Conservation (phyloP, 2,329 filamentous ascomycete genomes). For the Phyllosticta capitalensis region DNA sequence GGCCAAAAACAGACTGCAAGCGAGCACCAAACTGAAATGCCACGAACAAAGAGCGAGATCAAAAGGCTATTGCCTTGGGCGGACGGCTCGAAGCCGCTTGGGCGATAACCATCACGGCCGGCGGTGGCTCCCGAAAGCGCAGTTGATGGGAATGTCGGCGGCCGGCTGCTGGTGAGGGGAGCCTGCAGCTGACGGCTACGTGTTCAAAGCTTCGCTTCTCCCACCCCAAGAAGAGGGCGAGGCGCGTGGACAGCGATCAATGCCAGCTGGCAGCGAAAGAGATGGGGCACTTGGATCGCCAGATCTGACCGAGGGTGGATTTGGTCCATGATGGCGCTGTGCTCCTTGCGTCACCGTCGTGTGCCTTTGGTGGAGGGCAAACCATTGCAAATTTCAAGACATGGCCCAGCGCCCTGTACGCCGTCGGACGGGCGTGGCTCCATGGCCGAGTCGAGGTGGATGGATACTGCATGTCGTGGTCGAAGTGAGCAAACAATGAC, state of each 20-base stretch:
- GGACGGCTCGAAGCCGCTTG: conserved; percentile 14
- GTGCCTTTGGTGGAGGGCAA: background rate
- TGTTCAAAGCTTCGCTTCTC: conserved; percentile 10
- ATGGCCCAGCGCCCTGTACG: background rate
- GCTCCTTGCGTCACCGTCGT: conserved; percentile 6
- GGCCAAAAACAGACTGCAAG: conserved; percentile 16
- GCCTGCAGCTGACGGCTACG: conserved; percentile 12
- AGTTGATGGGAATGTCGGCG: background rate
- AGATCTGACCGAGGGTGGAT: background rate
- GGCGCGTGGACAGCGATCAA: conserved; percentile 16
- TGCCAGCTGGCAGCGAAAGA: conserved; percentile 28
- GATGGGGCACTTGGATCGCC: conserved; percentile 15
- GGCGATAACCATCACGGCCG: background rate
- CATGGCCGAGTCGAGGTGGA: background rate
- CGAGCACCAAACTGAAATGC: background rate
- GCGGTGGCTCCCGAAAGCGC: background rate
- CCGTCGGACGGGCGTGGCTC: background rate
- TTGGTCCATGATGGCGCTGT: background rate
- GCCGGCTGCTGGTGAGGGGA: background rate
- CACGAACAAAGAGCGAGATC: conserved; percentile 3
- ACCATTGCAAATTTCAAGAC: background rate
- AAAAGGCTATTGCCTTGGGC: conserved; percentile 17
- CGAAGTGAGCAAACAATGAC: background rate
- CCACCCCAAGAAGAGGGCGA: conserved; percentile 1
- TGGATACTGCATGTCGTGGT: background rate